phyloP scores from a whole-genome alignment of 768 basidiomycete genomes.

The Lactifluus pinguis region DNA sequence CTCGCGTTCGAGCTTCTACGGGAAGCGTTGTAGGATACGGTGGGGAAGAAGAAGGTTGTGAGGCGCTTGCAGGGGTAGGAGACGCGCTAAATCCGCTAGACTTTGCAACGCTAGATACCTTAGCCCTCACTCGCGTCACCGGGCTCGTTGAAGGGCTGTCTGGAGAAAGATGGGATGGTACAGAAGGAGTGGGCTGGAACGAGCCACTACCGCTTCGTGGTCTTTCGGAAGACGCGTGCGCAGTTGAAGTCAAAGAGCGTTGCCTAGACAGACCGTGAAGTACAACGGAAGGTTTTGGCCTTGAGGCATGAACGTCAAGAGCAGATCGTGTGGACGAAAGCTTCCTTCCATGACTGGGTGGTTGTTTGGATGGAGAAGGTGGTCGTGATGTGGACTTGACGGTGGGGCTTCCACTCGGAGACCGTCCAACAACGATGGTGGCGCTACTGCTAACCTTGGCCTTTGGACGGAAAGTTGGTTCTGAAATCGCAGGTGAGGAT shows the following conservation, averaged over 20 bases:
- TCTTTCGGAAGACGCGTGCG: conserved; percentile 14
- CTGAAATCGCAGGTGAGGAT: conserved; percentile 19
- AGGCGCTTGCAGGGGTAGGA: not conserved
- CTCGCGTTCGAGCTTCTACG: conserved; percentile 20
- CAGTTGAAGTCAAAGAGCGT: conserved; percentile 25
- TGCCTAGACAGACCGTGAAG: conserved; percentile 22
- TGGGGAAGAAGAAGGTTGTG: conserved; percentile 8
- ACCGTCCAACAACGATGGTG: conserved; percentile 22
- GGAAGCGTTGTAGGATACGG: conserved; percentile 16
- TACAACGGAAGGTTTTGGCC: conserved; percentile 19
- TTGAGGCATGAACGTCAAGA: conserved; percentile 20
- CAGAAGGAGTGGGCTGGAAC: conserved; percentile 20
- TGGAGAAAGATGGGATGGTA: conserved; percentile 16
- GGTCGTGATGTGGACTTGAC: conserved; percentile 21
- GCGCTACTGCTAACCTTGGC: conserved; percentile 56
- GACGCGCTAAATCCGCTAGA: conserved; percentile 15
- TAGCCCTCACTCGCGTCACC: conserved; percentile 45
- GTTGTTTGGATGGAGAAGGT: conserved; percentile 14
- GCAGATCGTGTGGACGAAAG: conserved; percentile 14
- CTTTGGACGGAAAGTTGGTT: conserved; percentile 34
- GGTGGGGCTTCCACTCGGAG: conserved; percentile 20
- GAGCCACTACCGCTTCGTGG: conserved; percentile 23
- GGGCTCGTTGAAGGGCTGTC: conserved; percentile 18
- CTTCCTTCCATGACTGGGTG: conserved; percentile 1
- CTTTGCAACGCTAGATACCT: conserved; percentile 44